Evolutionary conservation across 2,329 filamentous ascomycete species (phyloP), one percentile per base, ranked within the genome.

Genomic region (Calonectria naviculata): DNA sequence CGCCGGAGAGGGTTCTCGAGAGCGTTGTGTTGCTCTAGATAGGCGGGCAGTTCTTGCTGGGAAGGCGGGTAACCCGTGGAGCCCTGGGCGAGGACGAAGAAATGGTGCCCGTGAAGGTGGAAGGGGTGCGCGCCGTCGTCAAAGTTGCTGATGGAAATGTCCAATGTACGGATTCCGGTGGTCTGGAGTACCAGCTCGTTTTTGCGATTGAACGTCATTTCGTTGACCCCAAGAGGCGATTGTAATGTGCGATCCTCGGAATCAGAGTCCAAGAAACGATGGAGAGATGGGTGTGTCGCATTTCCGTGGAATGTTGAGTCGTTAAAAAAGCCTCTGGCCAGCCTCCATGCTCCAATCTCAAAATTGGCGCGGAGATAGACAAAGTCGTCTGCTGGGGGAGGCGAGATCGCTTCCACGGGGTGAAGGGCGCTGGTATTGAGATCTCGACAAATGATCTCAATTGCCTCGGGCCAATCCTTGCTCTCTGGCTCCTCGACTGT

Each of bases 21-120:
- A 0, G 77, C 21, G 5, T 75, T 58, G n/a, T 79, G 71, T 19
- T 75, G 63, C n/a, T 71, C 29, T 1, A 84, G 71, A 19, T 81
- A 79, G 0, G 41, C 42, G 0, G 78, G 77, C 0, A 84, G 61
- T 1, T 79, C 78, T 0, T 71, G 66, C 0, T 74, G 72, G 0
- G 56, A 67, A 1, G 83, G 83, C 0, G 83, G 83, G 49, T 85
- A 85, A 1, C 83, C 83, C 3, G 76, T 78, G 0, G 68, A 67
- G 0, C 77, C 82, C 42, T 83, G 81, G 0, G 75, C 44, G 1
- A 84, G 75, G 44, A 89, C 82, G 74, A 89, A 89, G 81, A 91
- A 89, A 49, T 84, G 84, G 79, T 91, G 88, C 0, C 89, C 89
- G 79, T 92, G 92, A 0, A 93, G 82, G 80, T 93, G 90, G 36